These are phyloP conservation scores for Aurinia saxatilis DNA, from an alignment of 345 rosid genomes.

Conservation along the genomic window DNA sequence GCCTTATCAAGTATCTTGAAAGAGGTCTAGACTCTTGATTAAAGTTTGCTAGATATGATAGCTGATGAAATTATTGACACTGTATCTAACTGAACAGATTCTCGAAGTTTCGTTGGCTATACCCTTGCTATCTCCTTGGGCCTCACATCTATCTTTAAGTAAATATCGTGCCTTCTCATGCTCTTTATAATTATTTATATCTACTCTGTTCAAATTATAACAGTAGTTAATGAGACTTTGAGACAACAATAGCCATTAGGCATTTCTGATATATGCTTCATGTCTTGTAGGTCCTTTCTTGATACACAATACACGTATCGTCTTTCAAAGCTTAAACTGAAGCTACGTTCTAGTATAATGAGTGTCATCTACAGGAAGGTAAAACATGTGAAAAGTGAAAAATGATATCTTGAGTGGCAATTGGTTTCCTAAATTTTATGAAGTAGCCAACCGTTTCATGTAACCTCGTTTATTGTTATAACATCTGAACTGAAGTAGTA, in stretches of 20 bases:
- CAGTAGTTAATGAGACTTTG: not conserved
- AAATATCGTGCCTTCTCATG: slow-evolving; percentile 9
- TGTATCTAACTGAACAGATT: slow-evolving; percentile 39
- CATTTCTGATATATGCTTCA: not conserved
- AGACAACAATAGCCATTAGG: not conserved
- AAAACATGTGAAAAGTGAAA: slow-evolving; percentile 9
- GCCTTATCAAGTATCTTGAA: slow-evolving; percentile 71
- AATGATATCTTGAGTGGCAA: not conserved
- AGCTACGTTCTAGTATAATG: slow-evolving; percentile 82
- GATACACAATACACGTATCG: slow-evolving; percentile 77
- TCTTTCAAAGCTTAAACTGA: slow-evolving; percentile 73
- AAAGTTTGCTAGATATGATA: not conserved
- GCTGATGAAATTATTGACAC: not conserved
- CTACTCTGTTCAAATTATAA: not conserved
- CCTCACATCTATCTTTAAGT: slow-evolving; percentile 65
- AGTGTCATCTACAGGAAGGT: slow-evolving; percentile 76
- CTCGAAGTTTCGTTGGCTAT: slow-evolving; percentile 51
- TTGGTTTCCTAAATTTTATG: not conserved
- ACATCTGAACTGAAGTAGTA: not conserved
- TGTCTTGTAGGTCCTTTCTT: slow-evolving; percentile 68
- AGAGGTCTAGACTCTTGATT: slow-evolving; percentile 41
- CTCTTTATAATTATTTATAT: not conserved
- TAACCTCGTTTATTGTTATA: too few relatives aligned
- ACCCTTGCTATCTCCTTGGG: slow-evolving; percentile 67
- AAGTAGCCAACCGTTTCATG: not conserved